Percentiles rank a stretch among this genome's conserved stretches.
phyloP scores from a whole-genome alignment of 495 filamentous ascomycete genomes.

The Penicillium malachiteum region DNA sequence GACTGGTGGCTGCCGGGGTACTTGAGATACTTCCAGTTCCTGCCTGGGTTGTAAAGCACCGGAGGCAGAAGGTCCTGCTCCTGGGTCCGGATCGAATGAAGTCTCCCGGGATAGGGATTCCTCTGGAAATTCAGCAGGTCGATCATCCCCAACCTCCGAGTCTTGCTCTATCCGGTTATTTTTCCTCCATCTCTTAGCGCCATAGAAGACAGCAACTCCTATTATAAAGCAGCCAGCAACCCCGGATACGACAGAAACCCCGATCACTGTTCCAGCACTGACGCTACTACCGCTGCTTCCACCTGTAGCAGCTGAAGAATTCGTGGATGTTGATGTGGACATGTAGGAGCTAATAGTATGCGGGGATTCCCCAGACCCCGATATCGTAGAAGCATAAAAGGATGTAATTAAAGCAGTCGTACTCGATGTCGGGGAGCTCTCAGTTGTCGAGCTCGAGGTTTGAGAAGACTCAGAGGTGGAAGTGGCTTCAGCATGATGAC shows the following conservation, averaged over 20 bases:
- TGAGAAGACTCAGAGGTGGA: background rate
- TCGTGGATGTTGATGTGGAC: conserved; percentile 10
- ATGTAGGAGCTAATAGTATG: conserved; percentile 3
- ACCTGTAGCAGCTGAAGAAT: conserved; percentile 12
- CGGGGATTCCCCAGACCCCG: background rate
- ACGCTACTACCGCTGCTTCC: conserved; percentile 15
- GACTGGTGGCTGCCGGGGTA: conserved; percentile 10
- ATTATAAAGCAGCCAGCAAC: conserved; percentile 41
- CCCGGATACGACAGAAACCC: conserved; percentile 43
- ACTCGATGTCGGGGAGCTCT: background rate
- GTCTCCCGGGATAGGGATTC: conserved; percentile 18
- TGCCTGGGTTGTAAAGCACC: too few relatives aligned
- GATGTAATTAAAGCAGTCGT: background rate
- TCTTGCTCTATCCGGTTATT: conserved; percentile 22
- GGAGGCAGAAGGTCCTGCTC: conserved; percentile 2
- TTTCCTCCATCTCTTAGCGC: conserved; percentile 32
- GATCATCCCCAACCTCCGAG: conserved; percentile 45
- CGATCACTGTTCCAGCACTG: conserved; percentile 38
- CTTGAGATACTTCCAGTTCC: conserved; percentile 7
- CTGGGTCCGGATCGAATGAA: conserved; percentile 16
- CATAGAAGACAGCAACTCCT: conserved; percentile 37
- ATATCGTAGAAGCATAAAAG: background rate
- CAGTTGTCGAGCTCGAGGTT: conserved; percentile 2
- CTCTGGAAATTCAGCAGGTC: conserved; percentile 37
- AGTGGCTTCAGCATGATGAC: conserved; percentile 1